Percentiles rank a stretch among this genome's conserved stretches.
phyloP scores from a whole-genome alignment of 305 asterid species.

The Fraxinus floribunda region DNA sequence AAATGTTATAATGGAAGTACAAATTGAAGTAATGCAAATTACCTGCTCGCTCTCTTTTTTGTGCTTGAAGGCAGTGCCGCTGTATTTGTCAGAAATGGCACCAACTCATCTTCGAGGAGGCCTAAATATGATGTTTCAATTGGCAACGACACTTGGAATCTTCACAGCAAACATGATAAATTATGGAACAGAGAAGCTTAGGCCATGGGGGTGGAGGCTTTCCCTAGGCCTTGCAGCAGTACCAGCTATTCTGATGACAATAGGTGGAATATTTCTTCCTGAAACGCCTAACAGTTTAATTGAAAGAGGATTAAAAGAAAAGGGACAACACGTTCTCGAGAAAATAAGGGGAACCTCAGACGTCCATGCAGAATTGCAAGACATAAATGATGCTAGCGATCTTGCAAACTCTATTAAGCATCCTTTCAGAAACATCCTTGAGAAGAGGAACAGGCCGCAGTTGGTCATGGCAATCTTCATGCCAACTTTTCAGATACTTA shows the following conservation, averaged over 20 bases:
- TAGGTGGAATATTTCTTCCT: slow-evolving; percentile 80
- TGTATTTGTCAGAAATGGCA: slow-evolving; percentile 93
- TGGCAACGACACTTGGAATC: slow-evolving; percentile 86
- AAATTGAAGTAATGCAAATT: not conserved
- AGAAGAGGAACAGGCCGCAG: slow-evolving; percentile 72
- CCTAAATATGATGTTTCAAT: slow-evolving; percentile 85
- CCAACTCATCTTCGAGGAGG: slow-evolving; percentile 89
- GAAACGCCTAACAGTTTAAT: slow-evolving; percentile 93
- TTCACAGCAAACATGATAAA: slow-evolving; percentile 95
- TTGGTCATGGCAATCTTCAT: slow-evolving; percentile 74
- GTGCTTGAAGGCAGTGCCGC: slow-evolving; percentile 74
- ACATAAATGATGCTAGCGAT: slow-evolving; percentile 83
- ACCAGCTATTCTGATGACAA: slow-evolving; percentile 74
- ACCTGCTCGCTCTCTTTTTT: slow-evolving; percentile 2
- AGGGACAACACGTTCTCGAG: slow-evolving; percentile 56
- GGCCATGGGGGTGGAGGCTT: slow-evolving; percentile 95
- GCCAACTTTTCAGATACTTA: slow-evolving; percentile 90
- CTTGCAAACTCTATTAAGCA: slow-evolving; percentile 64
- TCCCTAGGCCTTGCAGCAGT: slow-evolving; percentile 85
- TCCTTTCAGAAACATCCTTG: slow-evolving; percentile 74
- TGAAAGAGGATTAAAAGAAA: slow-evolving; percentile 53
- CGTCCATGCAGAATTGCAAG: slow-evolving; percentile 74
- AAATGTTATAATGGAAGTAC: not conserved
- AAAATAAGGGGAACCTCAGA: slow-evolving; percentile 74
- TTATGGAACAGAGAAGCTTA: slow-evolving; percentile 69